These are phyloP conservation scores for Sporisorium scitamineum DNA, from an alignment of 1,284 basidiomycete genomes.

Conservation along the genomic window DNA sequence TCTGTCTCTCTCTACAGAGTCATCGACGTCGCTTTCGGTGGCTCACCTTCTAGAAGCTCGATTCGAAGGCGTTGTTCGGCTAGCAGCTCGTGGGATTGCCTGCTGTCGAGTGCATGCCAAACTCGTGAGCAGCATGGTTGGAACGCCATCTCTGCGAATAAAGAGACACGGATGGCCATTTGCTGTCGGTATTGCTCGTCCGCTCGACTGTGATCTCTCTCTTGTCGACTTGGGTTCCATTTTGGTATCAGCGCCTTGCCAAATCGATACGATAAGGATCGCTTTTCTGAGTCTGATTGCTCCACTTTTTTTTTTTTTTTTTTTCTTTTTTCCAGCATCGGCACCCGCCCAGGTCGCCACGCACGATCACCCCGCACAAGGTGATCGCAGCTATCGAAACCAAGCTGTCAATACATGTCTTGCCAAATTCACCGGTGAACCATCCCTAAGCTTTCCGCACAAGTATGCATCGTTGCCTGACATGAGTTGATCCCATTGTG, in stretches of 20 bases:
- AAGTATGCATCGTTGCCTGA: background rate
- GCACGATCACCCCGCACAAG: background rate
- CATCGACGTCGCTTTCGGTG: background rate
- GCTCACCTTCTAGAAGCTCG: too few relatives aligned
- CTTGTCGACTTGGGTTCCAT: background rate
- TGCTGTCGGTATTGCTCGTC: too few relatives aligned
- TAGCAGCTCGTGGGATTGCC: background rate
- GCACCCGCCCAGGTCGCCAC: background rate
- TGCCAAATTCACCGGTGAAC: background rate
- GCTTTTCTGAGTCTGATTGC: background rate
- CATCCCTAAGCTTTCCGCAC: too few relatives aligned
- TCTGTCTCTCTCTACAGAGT: background rate
- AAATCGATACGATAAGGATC: conserved; percentile 10
- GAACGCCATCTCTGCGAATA: background rate
- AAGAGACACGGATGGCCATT: too few relatives aligned
- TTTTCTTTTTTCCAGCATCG: background rate
- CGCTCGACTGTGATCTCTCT: background rate
- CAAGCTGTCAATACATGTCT: background rate
- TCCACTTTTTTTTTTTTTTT: background rate
- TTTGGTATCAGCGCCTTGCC: background rate
- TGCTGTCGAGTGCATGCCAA: background rate
- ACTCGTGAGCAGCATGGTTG: background rate
- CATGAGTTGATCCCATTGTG: background rate
- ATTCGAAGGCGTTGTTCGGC: background rate
- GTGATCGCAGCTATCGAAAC: background rate